Conservation (phyloP, 441 rosid genomes). For the Capsella rubella region DNA sequence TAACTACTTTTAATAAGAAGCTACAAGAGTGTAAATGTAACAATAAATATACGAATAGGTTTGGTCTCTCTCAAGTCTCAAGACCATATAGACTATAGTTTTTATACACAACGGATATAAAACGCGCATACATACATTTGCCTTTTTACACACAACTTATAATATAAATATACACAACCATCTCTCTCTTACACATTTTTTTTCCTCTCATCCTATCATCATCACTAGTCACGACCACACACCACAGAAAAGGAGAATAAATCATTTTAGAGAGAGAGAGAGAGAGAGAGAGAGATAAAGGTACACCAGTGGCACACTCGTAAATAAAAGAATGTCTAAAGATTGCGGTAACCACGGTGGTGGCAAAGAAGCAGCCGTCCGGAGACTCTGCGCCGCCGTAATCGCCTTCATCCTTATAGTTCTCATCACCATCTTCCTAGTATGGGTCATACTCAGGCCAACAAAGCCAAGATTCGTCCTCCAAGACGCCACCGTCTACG, state of each 20-base stretch:
- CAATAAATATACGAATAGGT: not conserved
- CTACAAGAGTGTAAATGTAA: conserved; percentile 12
- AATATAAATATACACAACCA: conserved; percentile 39
- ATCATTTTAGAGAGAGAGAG: conserved; percentile 48
- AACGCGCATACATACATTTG: conserved; percentile 26
- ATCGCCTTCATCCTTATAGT: conserved; percentile 56
- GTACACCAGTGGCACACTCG: conserved; percentile 38
- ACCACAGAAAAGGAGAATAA: not conserved
- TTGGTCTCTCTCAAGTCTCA: not conserved
- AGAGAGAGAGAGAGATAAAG: conserved; percentile 26
- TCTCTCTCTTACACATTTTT: conserved; percentile 23
- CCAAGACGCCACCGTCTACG: conserved; percentile 89
- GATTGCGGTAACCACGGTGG: conserved; percentile 66
- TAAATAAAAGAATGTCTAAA: conserved; percentile 52
- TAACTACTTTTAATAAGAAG: not conserved
- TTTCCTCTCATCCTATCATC: conserved; percentile 18
- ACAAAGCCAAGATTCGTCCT: conserved; percentile 77
- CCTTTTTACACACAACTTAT: conserved; percentile 5
- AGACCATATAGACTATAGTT: not conserved
- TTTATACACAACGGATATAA: conserved; percentile 6
- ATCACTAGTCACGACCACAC: conserved; percentile 27
- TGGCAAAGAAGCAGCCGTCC: conserved; percentile 44
- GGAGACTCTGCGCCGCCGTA: conserved; percentile 49
- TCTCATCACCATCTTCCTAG: conserved; percentile 61
- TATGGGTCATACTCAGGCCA: conserved; percentile 84